phyloP scores from a whole-genome alignment of 1,284 basidiomycete genomes.

The Naganishia sp. region DNA sequence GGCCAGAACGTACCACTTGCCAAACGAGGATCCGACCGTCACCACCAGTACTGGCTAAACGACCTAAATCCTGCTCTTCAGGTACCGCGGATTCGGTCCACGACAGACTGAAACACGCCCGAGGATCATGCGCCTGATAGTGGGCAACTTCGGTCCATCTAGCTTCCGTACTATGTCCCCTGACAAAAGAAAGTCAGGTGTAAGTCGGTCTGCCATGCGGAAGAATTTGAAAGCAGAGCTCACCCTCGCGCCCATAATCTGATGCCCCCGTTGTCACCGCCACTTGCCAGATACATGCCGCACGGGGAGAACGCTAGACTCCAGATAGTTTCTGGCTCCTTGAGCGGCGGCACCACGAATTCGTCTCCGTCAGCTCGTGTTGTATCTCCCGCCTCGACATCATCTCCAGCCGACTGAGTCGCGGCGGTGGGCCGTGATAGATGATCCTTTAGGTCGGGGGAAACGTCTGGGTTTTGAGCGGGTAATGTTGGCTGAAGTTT shows the following conservation, averaged over 20 bases:
- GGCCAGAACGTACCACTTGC: constrained; percentile 46
- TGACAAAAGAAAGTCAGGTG: neutral
- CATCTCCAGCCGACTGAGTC: neutral
- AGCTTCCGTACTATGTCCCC: constrained; percentile 22
- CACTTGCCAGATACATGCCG: constrained; percentile 73
- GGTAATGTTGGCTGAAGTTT: constrained; percentile 78
- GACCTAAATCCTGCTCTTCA: constrained; percentile 49
- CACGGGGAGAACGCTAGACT: constrained; percentile 74
- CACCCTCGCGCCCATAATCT: constrained; percentile 57
- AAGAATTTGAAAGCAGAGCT: constrained; percentile 31
- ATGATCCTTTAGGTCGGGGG: constrained; percentile 34
- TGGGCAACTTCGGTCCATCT: constrained; percentile 42
- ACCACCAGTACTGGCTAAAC: constrained; percentile 58
- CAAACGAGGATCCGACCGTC: constrained; percentile 61
- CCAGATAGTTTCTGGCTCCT: constrained; percentile 76
- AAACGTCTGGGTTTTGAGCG: constrained; percentile 36
- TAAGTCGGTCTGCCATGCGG: neutral
- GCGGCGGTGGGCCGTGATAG: constrained; percentile 2
- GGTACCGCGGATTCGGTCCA: constrained; percentile 38
- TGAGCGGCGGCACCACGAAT: constrained; percentile 47
- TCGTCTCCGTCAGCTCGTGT: constrained; percentile 38
- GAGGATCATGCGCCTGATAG: constrained; percentile 43
- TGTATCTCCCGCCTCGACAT: constrained; percentile 28
- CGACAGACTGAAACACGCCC: constrained; percentile 47
- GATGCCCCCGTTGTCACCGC: constrained; percentile 54